Base-by-base conservation (phyloP, 2,329 filamentous ascomycete species). In the Xylariaceae sp. region DNA sequence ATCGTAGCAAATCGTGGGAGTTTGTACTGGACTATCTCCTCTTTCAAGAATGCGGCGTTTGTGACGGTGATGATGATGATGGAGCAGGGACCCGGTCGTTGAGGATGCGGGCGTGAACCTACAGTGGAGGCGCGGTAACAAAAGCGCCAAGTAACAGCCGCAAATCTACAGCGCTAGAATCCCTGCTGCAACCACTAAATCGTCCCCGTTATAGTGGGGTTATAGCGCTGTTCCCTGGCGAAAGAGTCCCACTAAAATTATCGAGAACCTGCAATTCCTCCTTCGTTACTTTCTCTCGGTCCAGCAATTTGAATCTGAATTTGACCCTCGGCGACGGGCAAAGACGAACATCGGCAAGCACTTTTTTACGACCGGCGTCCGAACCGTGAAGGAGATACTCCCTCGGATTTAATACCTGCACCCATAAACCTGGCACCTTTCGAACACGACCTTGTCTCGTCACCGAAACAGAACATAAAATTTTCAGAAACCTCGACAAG, bases 1-100 rank as follows among this genome's bases (percentile, higher is more conserved):
- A 87, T 87, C 64, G 67, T 18, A 18, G 17, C 76, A 65, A 44
- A 48, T 18, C 11, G 42, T 18, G 6, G 45, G 23, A 5, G 23
- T 30, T 34, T n/a, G 11, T 23, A 23, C 34, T 17, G 11, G 6
- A 13, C 11, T 10, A 37, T 17, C 17, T 39, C 18, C 42, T 35
- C 34, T 17, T 34, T 13, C 2, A 18, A 35, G 52, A 11, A 34
- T 58, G 37, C 37, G 51, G 37, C 39, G 51, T 37, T 51, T 37
- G 44, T 45, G 9, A 37, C 50, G 53, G 23, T 18, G 37, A 52
- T 53, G 39, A 30, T 30, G 23, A 30, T 30, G 54, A 44, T 42
- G 15, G 49, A 35, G 47, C 47, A 49, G 1, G 47, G 23, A 30
- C 23, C 23, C 23, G 23, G 23, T 5, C 23, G 23, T 30, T 30